These are phyloP conservation scores for Colletotrichum agaves DNA, from an alignment of 2,329 filamentous ascomycete genomes.

Conservation along the genomic window DNA sequence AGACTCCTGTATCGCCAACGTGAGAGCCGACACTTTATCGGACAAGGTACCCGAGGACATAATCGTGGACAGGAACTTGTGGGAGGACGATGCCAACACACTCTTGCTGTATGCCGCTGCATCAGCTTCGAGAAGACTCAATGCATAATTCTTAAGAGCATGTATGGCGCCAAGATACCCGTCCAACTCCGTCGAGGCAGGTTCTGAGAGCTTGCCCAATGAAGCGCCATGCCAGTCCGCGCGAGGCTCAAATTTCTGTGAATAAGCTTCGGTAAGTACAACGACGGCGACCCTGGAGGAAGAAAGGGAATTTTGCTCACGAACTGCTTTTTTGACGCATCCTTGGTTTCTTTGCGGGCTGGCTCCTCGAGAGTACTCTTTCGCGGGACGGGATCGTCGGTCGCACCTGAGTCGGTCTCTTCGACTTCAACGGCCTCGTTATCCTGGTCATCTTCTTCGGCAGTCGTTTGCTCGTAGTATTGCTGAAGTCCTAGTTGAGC, in stretches of 20 bases:
- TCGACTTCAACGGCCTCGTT: slow-evolving; percentile 44
- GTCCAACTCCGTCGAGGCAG: slow-evolving; percentile 56
- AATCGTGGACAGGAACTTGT: slow-evolving; percentile 96
- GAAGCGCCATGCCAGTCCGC: slow-evolving; percentile 66
- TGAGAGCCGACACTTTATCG: slow-evolving; percentile 96
- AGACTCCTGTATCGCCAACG: slow-evolving; percentile 93
- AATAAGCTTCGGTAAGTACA: slow-evolving; percentile 12
- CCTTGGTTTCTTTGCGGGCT: slow-evolving; percentile 34
- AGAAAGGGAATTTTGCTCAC: slow-evolving; percentile 27
- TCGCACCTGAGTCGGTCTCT: slow-evolving; percentile 46
- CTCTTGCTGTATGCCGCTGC: slow-evolving; percentile 79
- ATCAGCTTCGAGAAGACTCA: slow-evolving; percentile 80
- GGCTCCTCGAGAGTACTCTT: not conserved
- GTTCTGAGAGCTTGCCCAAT: slow-evolving; percentile 55
- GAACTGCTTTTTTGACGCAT: slow-evolving; percentile 56
- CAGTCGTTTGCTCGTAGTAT: slow-evolving; percentile 23
- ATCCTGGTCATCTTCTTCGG: slow-evolving; percentile 41
- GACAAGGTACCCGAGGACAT: slow-evolving; percentile 96
- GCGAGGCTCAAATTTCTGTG: slow-evolving; percentile 65
- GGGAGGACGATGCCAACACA: slow-evolving; percentile 82
- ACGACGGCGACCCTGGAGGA: not conserved
- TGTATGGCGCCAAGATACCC: slow-evolving; percentile 57
- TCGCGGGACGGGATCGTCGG: slow-evolving; percentile 44
- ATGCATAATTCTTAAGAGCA: slow-evolving; percentile 75
- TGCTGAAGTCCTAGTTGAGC: slow-evolving; percentile 36